Conservation (phyloP, 768 basidiomycete species). For the Albatrellus ellisii region DNA sequence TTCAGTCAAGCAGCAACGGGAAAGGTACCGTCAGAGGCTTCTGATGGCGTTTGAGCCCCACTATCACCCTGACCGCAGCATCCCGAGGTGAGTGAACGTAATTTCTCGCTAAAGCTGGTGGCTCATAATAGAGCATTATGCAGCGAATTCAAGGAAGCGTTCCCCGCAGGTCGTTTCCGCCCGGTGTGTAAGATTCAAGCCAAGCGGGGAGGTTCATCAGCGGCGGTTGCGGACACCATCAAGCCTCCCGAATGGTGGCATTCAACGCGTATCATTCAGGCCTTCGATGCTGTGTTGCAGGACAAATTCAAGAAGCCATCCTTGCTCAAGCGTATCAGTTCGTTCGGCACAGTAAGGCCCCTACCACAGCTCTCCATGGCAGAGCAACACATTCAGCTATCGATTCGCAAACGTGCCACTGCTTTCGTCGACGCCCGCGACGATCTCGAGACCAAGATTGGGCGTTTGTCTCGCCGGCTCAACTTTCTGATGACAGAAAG, state of each 20-base stretch:
- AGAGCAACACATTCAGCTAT: constrained; percentile 76
- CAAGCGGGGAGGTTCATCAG: constrained; percentile 64
- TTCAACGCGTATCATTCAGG: constrained; percentile 79
- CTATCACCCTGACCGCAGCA: constrained; percentile 81
- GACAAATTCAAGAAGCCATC: constrained; percentile 91
- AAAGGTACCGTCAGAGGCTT: constrained; percentile 63
- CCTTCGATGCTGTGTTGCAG: constrained; percentile 77
- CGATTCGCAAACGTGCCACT: constrained; percentile 87
- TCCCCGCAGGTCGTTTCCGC: constrained; percentile 84
- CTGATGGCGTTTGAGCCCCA: constrained; percentile 72
- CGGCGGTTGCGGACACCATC: constrained; percentile 81
- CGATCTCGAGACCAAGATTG: constrained; percentile 89
- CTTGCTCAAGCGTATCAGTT: constrained; percentile 71
- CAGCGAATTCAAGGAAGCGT: constrained; percentile 91
- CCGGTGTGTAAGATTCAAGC: constrained; percentile 87
- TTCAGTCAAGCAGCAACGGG: constrained; percentile 67
- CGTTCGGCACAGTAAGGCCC: constrained; percentile 56
- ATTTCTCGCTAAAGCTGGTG: not conserved
- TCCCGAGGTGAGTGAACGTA: constrained; percentile 42
- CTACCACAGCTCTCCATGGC: constrained; percentile 58
- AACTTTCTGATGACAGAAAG: constrained; percentile 90
- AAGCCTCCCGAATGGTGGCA: constrained; percentile 93
- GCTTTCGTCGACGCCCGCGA: constrained; percentile 91
- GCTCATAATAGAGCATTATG: constrained; percentile 1
- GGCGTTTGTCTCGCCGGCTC: constrained; percentile 68